These are phyloP conservation scores for Gloeopeniophorella convolvens DNA, from an alignment of 768 basidiomycete genomes.

Conservation along the genomic window DNA sequence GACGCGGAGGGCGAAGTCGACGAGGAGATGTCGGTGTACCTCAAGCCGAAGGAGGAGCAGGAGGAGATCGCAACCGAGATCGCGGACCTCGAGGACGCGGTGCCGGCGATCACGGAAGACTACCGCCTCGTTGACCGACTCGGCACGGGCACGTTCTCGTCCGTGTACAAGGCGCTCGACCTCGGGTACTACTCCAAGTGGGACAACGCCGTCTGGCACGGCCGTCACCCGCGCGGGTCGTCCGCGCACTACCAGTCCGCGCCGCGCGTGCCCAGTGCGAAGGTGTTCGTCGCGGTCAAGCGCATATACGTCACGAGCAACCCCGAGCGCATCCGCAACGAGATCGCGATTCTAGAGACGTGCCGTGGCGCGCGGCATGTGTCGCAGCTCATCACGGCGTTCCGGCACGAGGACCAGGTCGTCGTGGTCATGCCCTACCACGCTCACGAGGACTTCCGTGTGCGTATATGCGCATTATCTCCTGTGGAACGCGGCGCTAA, in stretches of 20 bases:
- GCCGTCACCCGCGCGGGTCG: constrained; percentile 52
- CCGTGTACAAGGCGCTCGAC: constrained; percentile 98
- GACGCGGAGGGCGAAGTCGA: constrained; percentile 39
- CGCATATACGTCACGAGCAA: constrained; percentile 96
- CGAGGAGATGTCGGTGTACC: constrained; percentile 54
- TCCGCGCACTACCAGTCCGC: constrained; percentile 60
- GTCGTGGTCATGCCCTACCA: constrained; percentile 94
- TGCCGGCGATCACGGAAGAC: constrained; percentile 57
- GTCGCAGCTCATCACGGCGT: constrained; percentile 92
- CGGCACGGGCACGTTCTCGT: constrained; percentile 97
- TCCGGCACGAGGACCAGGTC: constrained; percentile 85
- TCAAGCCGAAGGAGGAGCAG: constrained; percentile 60
- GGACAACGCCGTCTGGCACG: constrained; percentile 72
- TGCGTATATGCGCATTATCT: constrained; percentile 35
- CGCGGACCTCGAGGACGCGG: constrained; percentile 51
- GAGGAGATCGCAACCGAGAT: constrained; percentile 76
- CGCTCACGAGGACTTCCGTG: constrained; percentile 87
- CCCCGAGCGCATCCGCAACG: constrained; percentile 88
- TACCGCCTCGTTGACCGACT: constrained; percentile 86
- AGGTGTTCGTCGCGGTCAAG: constrained; percentile 88
- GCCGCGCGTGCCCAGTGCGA: constrained; percentile 35
- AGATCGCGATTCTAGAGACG: constrained; percentile 84
- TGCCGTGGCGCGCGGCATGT: constrained; percentile 81
- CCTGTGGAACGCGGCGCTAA: constrained; percentile 13
- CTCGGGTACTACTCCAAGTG: constrained; percentile 64